A percentile compares a stretch with the other conserved stretches of the same genome.
phyloP scores from a whole-genome alignment of 805 yeast species.

The Pichia manshurica region DNA sequence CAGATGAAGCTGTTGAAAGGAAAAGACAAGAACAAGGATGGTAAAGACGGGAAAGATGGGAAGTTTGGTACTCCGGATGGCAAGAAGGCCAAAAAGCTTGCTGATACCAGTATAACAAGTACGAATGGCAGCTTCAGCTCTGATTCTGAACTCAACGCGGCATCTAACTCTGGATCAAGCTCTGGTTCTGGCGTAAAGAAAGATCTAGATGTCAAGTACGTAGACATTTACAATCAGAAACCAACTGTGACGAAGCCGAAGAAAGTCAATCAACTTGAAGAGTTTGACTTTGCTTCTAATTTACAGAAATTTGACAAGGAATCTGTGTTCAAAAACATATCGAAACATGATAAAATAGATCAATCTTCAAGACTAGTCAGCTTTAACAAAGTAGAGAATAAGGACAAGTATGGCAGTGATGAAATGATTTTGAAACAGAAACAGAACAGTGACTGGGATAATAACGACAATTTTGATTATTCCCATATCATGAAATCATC shows the following conservation, averaged over 20 bases:
- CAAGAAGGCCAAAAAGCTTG: conserved; percentile 12
- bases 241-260: conserved; percentile 1
- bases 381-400: conserved; percentile 49
- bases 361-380: conserved; percentile 59
- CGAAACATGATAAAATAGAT: conserved; percentile 53
- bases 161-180: neutral
- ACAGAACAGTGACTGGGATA: conserved; percentile 51
- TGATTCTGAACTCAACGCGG: neutral
- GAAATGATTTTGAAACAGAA: conserved; percentile 63
- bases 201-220: conserved; percentile 8
- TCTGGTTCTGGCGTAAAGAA: neutral
- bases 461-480: conserved; percentile 15
- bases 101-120: neutral
- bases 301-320: conserved; percentile 76
- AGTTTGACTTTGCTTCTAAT: conserved; percentile 82
- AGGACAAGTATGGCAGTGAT: conserved; percentile 55
- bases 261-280: conserved; percentile 45
- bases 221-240: conserved; percentile 10
- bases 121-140: neutral
- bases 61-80: conserved; percentile 12
- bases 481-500: neutral
- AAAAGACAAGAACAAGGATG: conserved; percentile 2
- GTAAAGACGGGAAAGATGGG: conserved; percentile 19
- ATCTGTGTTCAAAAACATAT: conserved; percentile 72
- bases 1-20: conserved; percentile 15